phyloP scores from a whole-genome alignment of 495 filamentous ascomycete species.

The Aspergillus sparsus region DNA sequence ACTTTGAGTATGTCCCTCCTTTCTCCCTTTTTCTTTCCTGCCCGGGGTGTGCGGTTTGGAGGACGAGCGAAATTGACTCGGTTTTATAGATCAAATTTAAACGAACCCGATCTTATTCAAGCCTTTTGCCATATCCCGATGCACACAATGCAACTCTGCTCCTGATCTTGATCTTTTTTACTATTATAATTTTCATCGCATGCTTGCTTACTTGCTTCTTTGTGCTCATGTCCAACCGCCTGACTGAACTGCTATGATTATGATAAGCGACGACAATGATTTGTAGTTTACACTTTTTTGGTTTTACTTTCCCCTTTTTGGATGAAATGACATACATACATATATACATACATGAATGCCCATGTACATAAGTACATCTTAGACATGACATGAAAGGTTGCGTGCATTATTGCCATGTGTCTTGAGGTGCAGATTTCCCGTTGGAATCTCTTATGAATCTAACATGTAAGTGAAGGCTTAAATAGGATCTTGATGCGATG shows the following conservation, averaged over 20 bases:
- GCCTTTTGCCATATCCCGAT: too few relatives aligned
- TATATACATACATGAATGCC: neutral
- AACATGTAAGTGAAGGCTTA: too few relatives aligned
- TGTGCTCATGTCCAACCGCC: neutral
- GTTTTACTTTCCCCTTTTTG: neutral
- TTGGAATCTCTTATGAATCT: too few relatives aligned
- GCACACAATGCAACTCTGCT: too few relatives aligned
- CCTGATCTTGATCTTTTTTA: neutral
- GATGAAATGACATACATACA: slow-evolving; percentile 6
- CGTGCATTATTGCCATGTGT: neutral
- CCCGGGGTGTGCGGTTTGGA: neutral
- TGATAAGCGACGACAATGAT: slow-evolving; percentile 1
- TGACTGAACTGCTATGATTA: slow-evolving; percentile 1
- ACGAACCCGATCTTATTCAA: neutral
- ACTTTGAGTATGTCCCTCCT: slow-evolving; percentile 67
- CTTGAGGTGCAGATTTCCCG: too few relatives aligned
- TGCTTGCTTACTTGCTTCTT: neutral
- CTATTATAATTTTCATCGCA: too few relatives aligned
- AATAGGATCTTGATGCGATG: too few relatives aligned
- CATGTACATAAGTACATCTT: neutral
- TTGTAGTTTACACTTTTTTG: neutral
- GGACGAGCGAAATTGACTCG: neutral
- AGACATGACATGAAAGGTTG: neutral
- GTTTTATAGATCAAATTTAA: neutral
- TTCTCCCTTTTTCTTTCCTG: neutral